Conservation (phyloP, 2,329 filamentous ascomycete species). For the Dactylonectria macrodidyma region DNA sequence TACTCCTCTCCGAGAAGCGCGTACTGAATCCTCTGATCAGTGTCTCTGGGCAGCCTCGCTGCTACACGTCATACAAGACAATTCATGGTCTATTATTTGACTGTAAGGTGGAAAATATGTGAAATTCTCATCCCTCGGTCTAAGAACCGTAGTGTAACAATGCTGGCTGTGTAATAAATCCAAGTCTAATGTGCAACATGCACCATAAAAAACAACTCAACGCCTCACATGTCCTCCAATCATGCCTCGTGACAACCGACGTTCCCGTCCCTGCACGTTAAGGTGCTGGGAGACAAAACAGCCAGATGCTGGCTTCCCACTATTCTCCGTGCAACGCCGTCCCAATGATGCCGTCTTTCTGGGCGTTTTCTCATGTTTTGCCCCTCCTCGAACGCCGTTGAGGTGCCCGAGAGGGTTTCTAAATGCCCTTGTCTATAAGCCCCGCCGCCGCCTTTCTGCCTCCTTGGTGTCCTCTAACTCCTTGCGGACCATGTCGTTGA, state of each 20-base stretch:
- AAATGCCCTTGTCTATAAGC: constrained; percentile 27
- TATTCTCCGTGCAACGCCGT: constrained; percentile 39
- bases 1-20: too few relatives aligned
- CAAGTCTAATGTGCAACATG: constrained; percentile 35
- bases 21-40: not conserved
- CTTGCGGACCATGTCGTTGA: constrained; percentile 67
- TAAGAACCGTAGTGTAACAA: constrained; percentile 1
- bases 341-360: constrained; percentile 21
- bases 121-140: constrained; percentile 15
- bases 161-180: constrained; percentile 33
- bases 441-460: constrained; percentile 47
- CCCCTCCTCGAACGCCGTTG: not conserved
- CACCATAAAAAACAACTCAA: constrained; percentile 22
- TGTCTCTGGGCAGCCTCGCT: not conserved
- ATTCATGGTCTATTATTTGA: not conserved
- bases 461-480: constrained; percentile 67
- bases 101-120: constrained; percentile 3
- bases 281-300: constrained; percentile 28
- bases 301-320: constrained; percentile 25
- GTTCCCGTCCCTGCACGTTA: constrained; percentile 25
- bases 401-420: not conserved
- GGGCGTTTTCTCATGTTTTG: not conserved
- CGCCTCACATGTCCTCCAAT: constrained; percentile 36
- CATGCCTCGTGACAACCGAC: constrained; percentile 36
- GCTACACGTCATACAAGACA: not conserved